Conservation (phyloP, 2,329 filamentous ascomycete species). For the Colletotrichum kahawae region DNA sequence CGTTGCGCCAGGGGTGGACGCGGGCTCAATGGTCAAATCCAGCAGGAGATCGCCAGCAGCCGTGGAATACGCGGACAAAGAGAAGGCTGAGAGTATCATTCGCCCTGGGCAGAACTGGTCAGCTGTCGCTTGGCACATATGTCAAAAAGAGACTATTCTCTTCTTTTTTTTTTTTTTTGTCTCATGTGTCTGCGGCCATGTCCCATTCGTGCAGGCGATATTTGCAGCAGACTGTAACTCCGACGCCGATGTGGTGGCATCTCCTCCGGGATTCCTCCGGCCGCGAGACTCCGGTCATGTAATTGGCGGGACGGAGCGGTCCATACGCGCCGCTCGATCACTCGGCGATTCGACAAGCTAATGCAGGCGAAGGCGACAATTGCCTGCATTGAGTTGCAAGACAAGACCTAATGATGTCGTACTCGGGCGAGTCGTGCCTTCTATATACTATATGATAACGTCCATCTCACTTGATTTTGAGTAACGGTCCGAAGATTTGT, state of each 20-base stretch:
- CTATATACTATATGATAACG: background rate
- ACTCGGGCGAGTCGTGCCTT: background rate
- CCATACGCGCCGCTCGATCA: background rate
- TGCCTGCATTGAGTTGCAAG: background rate
- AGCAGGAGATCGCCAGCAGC: background rate
- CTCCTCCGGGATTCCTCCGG: background rate
- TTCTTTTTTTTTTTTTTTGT: background rate
- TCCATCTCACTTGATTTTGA: background rate
- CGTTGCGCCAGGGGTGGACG: background rate
- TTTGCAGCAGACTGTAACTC: background rate
- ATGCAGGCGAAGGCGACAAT: background rate
- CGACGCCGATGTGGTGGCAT: background rate
- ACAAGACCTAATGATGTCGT: background rate
- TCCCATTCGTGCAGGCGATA: background rate
- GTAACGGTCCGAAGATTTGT: background rate
- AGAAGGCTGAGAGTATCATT: background rate
- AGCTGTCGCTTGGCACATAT: background rate
- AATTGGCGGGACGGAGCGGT: background rate
- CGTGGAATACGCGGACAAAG: background rate
- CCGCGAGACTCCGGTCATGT: background rate
- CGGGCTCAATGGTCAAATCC: background rate
- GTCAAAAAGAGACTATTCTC: background rate
- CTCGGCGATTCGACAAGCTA: background rate
- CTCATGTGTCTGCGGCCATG: background rate
- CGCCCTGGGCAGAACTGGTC: background rate